Evolutionary conservation across 2,329 filamentous ascomycete species (phyloP).

Genomic region (Tympanopsis confertula): DNA sequence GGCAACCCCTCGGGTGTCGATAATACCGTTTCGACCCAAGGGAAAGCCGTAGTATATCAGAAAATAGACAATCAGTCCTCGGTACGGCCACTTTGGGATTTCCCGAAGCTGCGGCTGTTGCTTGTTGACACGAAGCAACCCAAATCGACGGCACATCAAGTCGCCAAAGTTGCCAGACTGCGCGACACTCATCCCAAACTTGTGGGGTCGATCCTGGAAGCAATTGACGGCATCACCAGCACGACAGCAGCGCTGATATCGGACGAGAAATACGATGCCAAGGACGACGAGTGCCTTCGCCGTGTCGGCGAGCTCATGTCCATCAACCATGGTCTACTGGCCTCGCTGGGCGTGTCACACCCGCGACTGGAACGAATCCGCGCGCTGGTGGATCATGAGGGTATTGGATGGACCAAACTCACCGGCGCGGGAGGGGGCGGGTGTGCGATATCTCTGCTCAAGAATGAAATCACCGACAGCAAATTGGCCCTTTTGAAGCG

Average conservation of each 20-base stretch:
- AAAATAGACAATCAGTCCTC: conserved; percentile 66
- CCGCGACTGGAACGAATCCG: conserved; percentile 83
- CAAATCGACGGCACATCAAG: conserved; percentile 75
- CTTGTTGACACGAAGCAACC: conserved; percentile 80
- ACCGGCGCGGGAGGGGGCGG: conserved; percentile 92
- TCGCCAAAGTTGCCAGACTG: conserved; percentile 71
- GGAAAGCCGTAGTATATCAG: conserved; percentile 87
- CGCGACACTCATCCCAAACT: conserved; percentile 63
- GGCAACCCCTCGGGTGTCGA: conserved; percentile 94
- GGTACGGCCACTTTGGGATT: conserved; percentile 70
- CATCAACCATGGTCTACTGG: conserved; percentile 85
- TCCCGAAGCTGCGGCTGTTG: conserved; percentile 82
- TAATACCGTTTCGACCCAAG: conserved; percentile 88
- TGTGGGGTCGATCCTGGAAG: conserved; percentile 69
- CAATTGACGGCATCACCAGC: conserved; percentile 64
- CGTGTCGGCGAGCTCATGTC: conserved; percentile 78
- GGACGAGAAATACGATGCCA: conserved; percentile 54
- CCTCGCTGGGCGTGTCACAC: conserved; percentile 88
- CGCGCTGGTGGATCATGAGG: conserved; percentile 78
- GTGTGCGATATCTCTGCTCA: conserved; percentile 84
- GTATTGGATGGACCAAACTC: conserved; percentile 92
- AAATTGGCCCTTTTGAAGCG: conserved; percentile 52
- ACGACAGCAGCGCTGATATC: conserved; percentile 41
- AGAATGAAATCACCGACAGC: conserved; percentile 45
- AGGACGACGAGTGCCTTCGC: conserved; percentile 49